phyloP scores from a whole-genome alignment of 1,284 basidiomycete genomes.

The Pseudozyma sp. region DNA sequence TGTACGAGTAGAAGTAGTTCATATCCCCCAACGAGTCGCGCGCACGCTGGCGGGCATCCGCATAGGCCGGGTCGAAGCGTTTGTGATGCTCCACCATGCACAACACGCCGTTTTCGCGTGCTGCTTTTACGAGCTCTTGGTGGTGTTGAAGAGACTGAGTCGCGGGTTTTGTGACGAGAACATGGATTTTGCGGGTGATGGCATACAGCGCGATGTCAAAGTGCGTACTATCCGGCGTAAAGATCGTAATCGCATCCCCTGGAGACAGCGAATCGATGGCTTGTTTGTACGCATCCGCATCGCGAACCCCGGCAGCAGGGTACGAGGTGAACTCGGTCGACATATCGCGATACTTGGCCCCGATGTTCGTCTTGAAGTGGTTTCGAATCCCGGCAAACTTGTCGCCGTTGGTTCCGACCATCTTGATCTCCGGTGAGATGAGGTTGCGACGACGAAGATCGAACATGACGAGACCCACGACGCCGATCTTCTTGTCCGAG shows the following conservation, averaged over 20 bases:
- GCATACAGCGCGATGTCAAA: slow-evolving; percentile 86
- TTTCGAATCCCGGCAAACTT: slow-evolving; percentile 86
- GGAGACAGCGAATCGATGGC: slow-evolving; percentile 84
- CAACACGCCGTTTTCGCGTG: slow-evolving; percentile 81
- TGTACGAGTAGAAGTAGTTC: slow-evolving; percentile 79
- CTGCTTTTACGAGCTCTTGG: slow-evolving; percentile 79
- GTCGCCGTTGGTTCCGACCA: slow-evolving; percentile 84
- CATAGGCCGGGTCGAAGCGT: slow-evolving; percentile 88
- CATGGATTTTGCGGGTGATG: slow-evolving; percentile 83
- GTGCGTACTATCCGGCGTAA: slow-evolving; percentile 83
- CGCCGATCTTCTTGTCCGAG: slow-evolving; percentile 89
- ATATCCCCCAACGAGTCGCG: slow-evolving; percentile 83
- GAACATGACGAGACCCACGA: slow-evolving; percentile 88
- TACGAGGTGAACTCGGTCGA: slow-evolving; percentile 83
- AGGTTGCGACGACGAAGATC: slow-evolving; percentile 87
- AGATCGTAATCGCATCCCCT: slow-evolving; percentile 87
- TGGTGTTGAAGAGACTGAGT: slow-evolving; percentile 87
- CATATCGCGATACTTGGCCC: slow-evolving; percentile 84
- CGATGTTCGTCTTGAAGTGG: slow-evolving; percentile 86
- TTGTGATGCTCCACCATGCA: slow-evolving; percentile 88
- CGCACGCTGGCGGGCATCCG: slow-evolving; percentile 82
- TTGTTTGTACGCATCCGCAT: slow-evolving; percentile 85
- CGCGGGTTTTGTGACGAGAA: slow-evolving; percentile 91
- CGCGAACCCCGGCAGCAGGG: slow-evolving; percentile 77
- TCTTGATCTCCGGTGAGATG: slow-evolving; percentile 76